These are phyloP conservation scores for Plasmodium gonderi DNA, from an alignment of 169 alveolate species.

Conservation along the genomic window DNA sequence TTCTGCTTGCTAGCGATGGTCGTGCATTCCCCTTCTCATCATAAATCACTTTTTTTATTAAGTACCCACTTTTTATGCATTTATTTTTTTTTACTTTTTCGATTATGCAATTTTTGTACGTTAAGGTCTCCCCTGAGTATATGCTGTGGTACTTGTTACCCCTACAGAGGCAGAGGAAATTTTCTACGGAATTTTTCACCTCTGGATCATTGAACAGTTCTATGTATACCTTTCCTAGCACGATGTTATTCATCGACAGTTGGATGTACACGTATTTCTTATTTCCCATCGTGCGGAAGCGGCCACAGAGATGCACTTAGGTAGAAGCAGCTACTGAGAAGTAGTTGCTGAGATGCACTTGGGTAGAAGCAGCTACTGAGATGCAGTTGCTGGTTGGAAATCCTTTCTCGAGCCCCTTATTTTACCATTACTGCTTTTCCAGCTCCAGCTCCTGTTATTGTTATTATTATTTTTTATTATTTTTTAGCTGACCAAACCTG, in stretches of 20 bases:
- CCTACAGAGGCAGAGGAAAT: conserved; percentile 37
- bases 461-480: too few relatives aligned
- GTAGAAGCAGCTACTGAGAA: too few relatives aligned
- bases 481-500: too few relatives aligned
- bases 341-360: too few relatives aligned
- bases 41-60: conserved; percentile 2
- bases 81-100: conserved; percentile 54
- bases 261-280: conserved; percentile 38
- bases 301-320: too few relatives aligned
- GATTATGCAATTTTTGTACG: conserved; percentile 25
- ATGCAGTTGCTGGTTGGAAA: too few relatives aligned
- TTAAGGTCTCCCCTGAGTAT: conserved; percentile 19
- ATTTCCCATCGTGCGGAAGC: conserved; percentile 15
- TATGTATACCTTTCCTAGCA: conserved; percentile 43
- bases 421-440: too few relatives aligned
- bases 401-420: too few relatives aligned
- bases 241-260: conserved; percentile 27
- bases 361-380: too few relatives aligned
- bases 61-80: conserved; percentile 48
- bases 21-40: background rate
- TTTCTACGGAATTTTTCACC: conserved; percentile 33
- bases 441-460: too few relatives aligned
- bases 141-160: conserved; percentile 56
- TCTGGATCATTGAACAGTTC: conserved; percentile 39
- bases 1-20: background rate